Conservation (phyloP, 176 grass and related monocot genomes). For the Zizania latifolia region DNA sequence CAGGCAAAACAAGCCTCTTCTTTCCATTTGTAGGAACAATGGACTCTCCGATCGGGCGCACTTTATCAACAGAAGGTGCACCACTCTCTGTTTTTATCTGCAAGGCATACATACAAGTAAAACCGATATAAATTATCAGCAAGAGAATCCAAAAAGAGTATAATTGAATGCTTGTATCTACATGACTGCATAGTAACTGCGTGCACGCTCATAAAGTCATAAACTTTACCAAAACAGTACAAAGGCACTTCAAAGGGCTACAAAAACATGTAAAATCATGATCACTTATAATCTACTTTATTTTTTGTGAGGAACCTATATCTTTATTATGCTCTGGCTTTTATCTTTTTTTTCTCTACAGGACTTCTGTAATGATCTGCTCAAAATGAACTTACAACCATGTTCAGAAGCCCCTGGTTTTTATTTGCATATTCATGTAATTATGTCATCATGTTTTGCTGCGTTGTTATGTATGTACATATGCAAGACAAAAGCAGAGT, state of each 20-base stretch:
- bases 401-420: background rate
- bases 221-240: background rate
- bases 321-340: background rate
- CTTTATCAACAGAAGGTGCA: slow-evolving; percentile 33
- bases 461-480: background rate
- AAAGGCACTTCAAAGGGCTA: background rate
- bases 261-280: background rate
- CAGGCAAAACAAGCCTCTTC: slow-evolving; percentile 72
- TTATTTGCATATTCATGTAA: background rate
- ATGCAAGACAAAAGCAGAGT: background rate
- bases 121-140: background rate
- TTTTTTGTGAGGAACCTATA: background rate
- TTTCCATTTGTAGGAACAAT: slow-evolving; percentile 40
- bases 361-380: background rate
- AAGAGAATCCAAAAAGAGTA: slow-evolving; percentile 14
- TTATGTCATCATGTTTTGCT: background rate
- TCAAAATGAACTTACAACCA: background rate
- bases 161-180: background rate
- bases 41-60: slow-evolving; percentile 36
- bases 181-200: slow-evolving; percentile 1
- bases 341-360: background rate
- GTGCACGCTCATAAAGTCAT: background rate
- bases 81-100: slow-evolving; percentile 42
- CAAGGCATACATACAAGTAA: slow-evolving; percentile 24
- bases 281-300: background rate